Percentiles rank a stretch among this genome's conserved stretches.
These are phyloP conservation scores for Cytospora mali DNA, from an alignment of 2,329 filamentous ascomycete species.

Conservation along the genomic window DNA sequence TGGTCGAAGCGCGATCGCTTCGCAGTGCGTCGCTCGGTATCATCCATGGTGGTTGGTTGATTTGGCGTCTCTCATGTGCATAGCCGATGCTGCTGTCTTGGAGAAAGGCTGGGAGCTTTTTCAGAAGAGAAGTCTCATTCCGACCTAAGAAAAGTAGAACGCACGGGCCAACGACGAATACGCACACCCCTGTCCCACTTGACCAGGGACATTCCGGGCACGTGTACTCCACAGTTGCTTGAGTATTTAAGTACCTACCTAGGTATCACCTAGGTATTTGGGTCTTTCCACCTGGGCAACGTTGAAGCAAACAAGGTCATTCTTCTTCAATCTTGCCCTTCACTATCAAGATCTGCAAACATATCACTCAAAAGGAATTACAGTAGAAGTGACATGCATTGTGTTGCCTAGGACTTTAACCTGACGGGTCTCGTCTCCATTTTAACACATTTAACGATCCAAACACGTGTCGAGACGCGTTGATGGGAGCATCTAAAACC, in stretches of 20 bases:
- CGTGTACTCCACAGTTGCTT: not conserved
- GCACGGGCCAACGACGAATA: not conserved
- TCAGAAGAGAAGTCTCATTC: conserved; percentile 1
- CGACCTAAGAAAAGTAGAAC: not conserved
- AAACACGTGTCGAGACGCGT: no score
- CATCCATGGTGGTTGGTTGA: conserved; percentile 61
- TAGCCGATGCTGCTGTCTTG: conserved; percentile 12
- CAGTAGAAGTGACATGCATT: no score
- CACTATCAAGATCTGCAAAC: no score
- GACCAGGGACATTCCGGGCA: not conserved
- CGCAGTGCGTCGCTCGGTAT: conserved; percentile 69
- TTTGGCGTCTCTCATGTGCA: conserved; percentile 3
- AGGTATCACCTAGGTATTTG: not conserved
- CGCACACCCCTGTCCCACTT: not conserved
- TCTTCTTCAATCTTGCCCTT: no score
- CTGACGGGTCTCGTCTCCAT: no score
- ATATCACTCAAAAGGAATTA: no score
- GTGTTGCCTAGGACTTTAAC: no score
- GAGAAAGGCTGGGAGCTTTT: conserved; percentile 20
- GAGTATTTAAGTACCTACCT: not conserved
- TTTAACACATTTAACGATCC: no score
- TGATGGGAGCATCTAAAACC: no score
- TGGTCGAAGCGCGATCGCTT: conserved; percentile 96
- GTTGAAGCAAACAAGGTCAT: no score
- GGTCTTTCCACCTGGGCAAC: no score